These are phyloP conservation scores for Neurospora sp. DNA, from an alignment of 495 filamentous ascomycete species.

Conservation along the genomic window DNA sequence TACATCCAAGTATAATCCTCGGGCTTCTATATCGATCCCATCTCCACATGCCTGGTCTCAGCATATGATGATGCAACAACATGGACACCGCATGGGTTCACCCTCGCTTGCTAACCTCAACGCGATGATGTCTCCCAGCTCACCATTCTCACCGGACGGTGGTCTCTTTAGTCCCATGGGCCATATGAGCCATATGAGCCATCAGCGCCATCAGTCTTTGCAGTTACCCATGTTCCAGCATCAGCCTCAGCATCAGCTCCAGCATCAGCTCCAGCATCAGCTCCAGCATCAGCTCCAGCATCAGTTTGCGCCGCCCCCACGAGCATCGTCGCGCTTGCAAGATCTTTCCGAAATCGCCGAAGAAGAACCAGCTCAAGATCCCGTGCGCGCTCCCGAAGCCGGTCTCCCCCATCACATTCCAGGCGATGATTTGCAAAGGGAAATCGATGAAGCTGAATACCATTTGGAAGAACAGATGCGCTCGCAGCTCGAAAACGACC, in stretches of 20 bases:
- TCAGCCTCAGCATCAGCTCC: slow-evolving; percentile 43
- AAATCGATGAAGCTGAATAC: slow-evolving; percentile 78
- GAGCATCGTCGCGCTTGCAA: slow-evolving; percentile 46
- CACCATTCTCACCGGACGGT: slow-evolving; percentile 41
- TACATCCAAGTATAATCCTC: slow-evolving; percentile 40
- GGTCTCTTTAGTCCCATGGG: slow-evolving; percentile 4
- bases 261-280: slow-evolving; percentile 22
- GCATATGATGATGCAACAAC: slow-evolving; percentile 42
- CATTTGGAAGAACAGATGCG: slow-evolving; percentile 66
- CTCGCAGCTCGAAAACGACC: slow-evolving; percentile 58
- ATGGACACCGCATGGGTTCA: slow-evolving; percentile 45
- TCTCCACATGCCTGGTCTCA: slow-evolving; percentile 45
- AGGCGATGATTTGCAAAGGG: slow-evolving; percentile 60
- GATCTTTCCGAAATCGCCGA: slow-evolving; percentile 46
- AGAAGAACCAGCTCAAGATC: slow-evolving; percentile 35
- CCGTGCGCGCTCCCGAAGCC: slow-evolving; percentile 39
- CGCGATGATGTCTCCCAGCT: slow-evolving; percentile 40
- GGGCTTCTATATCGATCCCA: slow-evolving; percentile 44
- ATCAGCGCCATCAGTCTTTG: slow-evolving; percentile 49
- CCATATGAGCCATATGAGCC: slow-evolving; percentile 27
- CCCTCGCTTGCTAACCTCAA: slow-evolving; percentile 42
- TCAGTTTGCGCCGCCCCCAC: slow-evolving; percentile 24
- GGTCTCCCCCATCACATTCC: slow-evolving; percentile 32
- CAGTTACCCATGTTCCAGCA: slow-evolving; percentile 47
- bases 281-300: slow-evolving; percentile 26